These are phyloP conservation scores for Fusarium nygamai DNA, from an alignment of 2,329 filamentous ascomycete genomes.

Conservation along the genomic window DNA sequence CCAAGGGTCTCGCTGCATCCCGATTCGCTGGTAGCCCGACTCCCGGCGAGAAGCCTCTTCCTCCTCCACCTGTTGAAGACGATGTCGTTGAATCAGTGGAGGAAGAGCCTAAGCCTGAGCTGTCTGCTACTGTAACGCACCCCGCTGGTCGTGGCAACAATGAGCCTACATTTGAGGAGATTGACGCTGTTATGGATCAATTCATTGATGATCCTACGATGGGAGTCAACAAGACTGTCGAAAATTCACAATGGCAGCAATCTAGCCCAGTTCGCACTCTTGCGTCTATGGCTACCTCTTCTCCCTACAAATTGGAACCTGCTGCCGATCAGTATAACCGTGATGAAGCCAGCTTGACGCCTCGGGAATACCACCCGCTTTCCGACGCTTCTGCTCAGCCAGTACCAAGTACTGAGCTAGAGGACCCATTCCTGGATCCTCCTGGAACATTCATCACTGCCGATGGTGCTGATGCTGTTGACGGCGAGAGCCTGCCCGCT, in stretches of 20 bases:
- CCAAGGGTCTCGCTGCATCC: slow-evolving; percentile 55
- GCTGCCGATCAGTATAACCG: slow-evolving; percentile 65
- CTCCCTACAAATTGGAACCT: slow-evolving; percentile 64
- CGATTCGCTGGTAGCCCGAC: slow-evolving; percentile 56
- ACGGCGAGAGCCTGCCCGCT: slow-evolving; percentile 67
- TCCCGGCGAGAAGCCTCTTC: slow-evolving; percentile 30
- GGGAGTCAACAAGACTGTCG: slow-evolving; percentile 73
- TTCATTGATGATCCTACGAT: slow-evolving; percentile 78
- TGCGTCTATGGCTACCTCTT: slow-evolving; percentile 52
- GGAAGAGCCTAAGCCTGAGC: slow-evolving; percentile 31
- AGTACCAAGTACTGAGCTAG: slow-evolving; percentile 64
- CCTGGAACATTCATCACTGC: slow-evolving; percentile 59
- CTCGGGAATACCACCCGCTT: slow-evolving; percentile 62
- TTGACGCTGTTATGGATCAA: slow-evolving; percentile 91
- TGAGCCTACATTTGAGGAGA: slow-evolving; percentile 77
- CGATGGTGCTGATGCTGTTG: slow-evolving; percentile 59
- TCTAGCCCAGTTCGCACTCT: slow-evolving; percentile 37
- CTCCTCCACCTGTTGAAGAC: slow-evolving; percentile 43
- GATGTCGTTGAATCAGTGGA: slow-evolving; percentile 46
- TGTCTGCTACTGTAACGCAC: slow-evolving; percentile 25
- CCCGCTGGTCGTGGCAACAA: slow-evolving; percentile 36
- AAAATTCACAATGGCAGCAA: slow-evolving; percentile 56
- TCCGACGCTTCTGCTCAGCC: slow-evolving; percentile 59
- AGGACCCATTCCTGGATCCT: slow-evolving; percentile 70
- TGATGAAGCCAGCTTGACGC: slow-evolving; percentile 79